Evolutionary conservation across 306 rosid genomes (phyloP).

Genomic region (Luffa aegyptiaca): DNA sequence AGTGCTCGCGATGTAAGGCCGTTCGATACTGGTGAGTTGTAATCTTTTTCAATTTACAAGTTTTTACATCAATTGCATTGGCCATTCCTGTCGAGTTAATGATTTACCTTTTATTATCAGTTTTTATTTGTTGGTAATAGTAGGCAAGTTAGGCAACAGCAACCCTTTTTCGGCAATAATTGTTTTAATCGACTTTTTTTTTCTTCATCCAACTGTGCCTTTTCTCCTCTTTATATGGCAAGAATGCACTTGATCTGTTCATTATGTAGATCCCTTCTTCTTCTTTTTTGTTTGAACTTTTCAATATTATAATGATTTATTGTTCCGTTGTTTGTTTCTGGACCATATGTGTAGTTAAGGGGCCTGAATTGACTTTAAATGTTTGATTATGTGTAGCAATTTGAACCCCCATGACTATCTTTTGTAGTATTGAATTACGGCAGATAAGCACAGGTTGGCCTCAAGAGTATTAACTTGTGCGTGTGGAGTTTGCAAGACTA

Average conservation of each 20-base stretch:
- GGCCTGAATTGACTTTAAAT: not conserved
- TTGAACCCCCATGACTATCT: not conserved
- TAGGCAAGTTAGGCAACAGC: not conserved
- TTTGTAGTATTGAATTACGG: not conserved
- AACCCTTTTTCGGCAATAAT: constrained; percentile 1
- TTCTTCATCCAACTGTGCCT: not conserved
- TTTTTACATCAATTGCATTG: not conserved
- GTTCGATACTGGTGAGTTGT: constrained; percentile 58
- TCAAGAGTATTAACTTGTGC: not conserved
- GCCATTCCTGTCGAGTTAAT: not conserved
- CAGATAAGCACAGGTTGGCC: not conserved
- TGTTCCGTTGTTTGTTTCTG: not conserved
- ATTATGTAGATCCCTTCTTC: not conserved
- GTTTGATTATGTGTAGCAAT: not conserved
- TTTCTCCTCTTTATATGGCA: not conserved
- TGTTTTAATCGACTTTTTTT: not conserved
- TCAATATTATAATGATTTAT: not conserved
- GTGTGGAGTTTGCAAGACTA: not conserved
- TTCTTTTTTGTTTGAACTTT: not conserved
- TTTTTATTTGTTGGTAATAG: not conserved
- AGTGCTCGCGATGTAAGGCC: constrained; percentile 83
- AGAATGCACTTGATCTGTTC: not conserved
- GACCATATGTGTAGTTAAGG: not conserved
- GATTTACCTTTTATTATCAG: not conserved
- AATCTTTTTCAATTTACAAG: not conserved